Percentiles rank a stretch among this genome's conserved stretches.
phyloP scores from a whole-genome alignment of 225 moss, liverwort and hornwort genomes.

The Pseudoscleropodium purum region DNA sequence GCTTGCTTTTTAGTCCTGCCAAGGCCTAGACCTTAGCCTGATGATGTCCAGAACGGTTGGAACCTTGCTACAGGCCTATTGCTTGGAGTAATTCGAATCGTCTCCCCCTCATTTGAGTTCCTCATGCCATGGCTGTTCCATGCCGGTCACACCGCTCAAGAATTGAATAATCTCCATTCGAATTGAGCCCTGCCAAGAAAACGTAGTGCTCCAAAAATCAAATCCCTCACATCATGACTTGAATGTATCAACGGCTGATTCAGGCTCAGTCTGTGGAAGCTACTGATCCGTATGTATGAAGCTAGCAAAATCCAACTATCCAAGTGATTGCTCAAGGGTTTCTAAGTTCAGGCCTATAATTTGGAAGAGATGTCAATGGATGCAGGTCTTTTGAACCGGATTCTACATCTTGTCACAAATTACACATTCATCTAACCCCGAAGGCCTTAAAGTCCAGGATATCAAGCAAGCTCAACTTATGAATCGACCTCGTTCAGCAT shows the following conservation, averaged over 20 bases:
- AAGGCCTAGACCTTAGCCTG: background rate
- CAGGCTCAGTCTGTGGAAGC: background rate
- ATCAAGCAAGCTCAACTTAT: background rate
- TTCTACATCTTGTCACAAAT: too few species aligned
- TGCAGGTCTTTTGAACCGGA: too few species aligned
- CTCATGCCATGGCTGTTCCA: conserved; percentile 7
- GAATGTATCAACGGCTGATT: background rate
- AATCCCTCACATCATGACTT: background rate
- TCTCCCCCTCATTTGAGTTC: conserved; percentile 18
- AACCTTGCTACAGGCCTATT: background rate
- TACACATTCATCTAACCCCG: too few species aligned
- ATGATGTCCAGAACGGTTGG: background rate
- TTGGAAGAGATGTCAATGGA: too few species aligned
- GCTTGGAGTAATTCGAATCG: background rate
- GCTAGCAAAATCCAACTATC: background rate
- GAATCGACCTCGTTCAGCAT: background rate
- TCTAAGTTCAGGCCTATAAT: too few species aligned
- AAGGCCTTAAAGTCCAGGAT: too few species aligned
- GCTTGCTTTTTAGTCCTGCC: too few species aligned
- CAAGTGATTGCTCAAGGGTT: background rate
- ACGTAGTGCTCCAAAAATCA: background rate
- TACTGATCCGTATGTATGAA: background rate
- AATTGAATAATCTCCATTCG: background rate
- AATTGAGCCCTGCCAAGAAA: conserved; percentile 9
- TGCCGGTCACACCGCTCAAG: background rate